Conservation (phyloP, 2,329 filamentous ascomycete species). For the Ophiostoma sp. region DNA sequence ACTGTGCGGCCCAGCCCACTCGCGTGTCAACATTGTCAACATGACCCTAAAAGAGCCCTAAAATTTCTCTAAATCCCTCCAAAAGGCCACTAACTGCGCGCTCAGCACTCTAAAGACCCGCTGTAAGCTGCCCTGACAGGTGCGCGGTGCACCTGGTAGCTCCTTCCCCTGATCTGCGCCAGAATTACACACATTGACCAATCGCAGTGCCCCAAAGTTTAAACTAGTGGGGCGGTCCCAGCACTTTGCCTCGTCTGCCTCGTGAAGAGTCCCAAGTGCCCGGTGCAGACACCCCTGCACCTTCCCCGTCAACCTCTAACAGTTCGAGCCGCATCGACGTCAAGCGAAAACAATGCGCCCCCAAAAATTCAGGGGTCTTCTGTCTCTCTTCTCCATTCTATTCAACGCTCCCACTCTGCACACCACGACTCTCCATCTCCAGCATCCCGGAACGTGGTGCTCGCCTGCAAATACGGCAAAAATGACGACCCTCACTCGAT, state of each 20-base stretch:
- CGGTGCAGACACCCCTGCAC: background rate
- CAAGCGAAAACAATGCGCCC: slow-evolving; percentile 27
- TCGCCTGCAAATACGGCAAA: background rate
- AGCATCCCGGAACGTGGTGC: slow-evolving; percentile 5
- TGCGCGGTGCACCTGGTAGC: background rate
- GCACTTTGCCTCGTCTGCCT: background rate
- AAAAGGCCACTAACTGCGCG: background rate
- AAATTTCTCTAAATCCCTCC: background rate
- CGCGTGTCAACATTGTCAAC: background rate
- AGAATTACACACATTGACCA: background rate
- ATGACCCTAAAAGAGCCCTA: background rate
- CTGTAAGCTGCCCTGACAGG: background rate
- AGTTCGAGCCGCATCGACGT: slow-evolving; percentile 35
- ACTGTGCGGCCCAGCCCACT: slow-evolving; percentile 5
- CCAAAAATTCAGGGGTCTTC: background rate
- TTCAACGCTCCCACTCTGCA: background rate
- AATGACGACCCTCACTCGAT: background rate
- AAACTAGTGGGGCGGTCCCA: slow-evolving; percentile 16
- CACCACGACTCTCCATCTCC: background rate
- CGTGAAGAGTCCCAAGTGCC: slow-evolving; percentile 19
- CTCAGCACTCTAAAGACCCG: background rate
- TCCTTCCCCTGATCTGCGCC: slow-evolving; percentile 17
- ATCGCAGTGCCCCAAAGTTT: background rate
- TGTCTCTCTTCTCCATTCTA: background rate
- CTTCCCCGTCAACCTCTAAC: slow-evolving; percentile 30